Base-by-base conservation (phyloP, 257 asterid genomes). In the Jacaranda mimosifolia region DNA sequence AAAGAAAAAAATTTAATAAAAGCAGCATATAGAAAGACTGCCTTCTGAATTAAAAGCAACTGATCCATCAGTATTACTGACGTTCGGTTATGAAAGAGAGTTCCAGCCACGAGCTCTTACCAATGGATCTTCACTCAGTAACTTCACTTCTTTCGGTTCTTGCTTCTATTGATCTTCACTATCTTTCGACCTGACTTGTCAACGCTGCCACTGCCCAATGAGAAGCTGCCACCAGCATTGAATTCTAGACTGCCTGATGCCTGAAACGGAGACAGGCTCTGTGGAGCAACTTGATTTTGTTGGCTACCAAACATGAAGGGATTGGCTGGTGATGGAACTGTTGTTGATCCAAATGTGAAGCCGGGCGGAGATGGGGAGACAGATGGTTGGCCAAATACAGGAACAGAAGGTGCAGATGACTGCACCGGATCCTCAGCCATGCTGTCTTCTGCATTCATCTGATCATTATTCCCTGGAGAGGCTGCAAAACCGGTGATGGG, bases 371-470 rank as follows among this genome's bases (percentile, higher is more conserved):
- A 49, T 49, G 87, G 86, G 35, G 84, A 73, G 42, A 62, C 81
- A 1, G 91, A 48, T 9, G 82, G 88, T 79, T 90, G 94, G 74
- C 92, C 89, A 85, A 86, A 91, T 17, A 46, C 77, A 55, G 86
- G 70, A 38, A 53, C 21, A 52, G 38, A 75, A 74, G 70, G 88
- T 56, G 79, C 71, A 19, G 97, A 70, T 60, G 94, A 70, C 53
- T 88, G 97, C 83, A 86, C 85, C 38, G 89, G 85, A 88, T 95
- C 99, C 89, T 92, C 99, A 0, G 95, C 96, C 98, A 94, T 94
- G 86, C 92, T 91, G 88, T 90, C 98, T 77, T 94, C 98, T 26
- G 86, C 85, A 74, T 62, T 85, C 97, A 90, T 91, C 77, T 86
- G 98, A 81, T 84, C 91, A 69, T 77, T 78, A 63, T 86, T 91